Base-by-base conservation (phyloP, 2,329 filamentous ascomycete species). In the Celoporthe dispersa region DNA sequence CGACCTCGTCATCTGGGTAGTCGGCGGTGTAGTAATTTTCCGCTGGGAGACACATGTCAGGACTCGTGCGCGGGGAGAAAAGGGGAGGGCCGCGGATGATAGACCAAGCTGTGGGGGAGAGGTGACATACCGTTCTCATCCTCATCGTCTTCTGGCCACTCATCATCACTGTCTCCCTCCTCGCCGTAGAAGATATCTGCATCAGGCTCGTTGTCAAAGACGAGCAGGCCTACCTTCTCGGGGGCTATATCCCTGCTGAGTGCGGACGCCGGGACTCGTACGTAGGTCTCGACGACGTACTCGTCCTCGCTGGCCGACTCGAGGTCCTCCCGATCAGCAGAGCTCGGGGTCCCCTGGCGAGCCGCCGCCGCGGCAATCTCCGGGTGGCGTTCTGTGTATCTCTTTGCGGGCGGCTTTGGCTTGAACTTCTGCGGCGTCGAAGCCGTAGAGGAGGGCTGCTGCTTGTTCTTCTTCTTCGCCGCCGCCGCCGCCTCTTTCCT, bases 11-110 rank as follows among this genome's bases (percentile, higher is more conserved):
- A 72, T 94, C 92, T 0, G 92, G 92, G 74, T 94, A 94, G 77
- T 94, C 92, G 67, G 91, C 90, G 3, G 90, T 89, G 76, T 94
- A 94, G 79, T 93, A 90, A 75, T 93, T 91, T 77, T 94, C 92
- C 48, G 92, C 91, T 90, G 71, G n/a, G 44, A n/a, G 6, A n/a
- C 4, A 8, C 1, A 12, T 39, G 74, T 75, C 31, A 72, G 12
- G 35, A 7, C 12, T 12, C 37, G 22, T 39, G 16, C 16, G 16
- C 2, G 37, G 9, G n/a, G 11, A 37, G 31, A 16, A 8, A 22
- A 6, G 48, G 19, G 28, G n/a, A n/a, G 19, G 16, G 14, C 37
- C 7, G 11, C 9, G 2, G 11, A 9, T 39, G 12, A 5, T 12
- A 39, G 37, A 39, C n/a, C n/a, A 39, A 2, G 4, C 6, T 39